A percentile compares a stretch with the other conserved stretches of the same genome.
Conservation (phyloP, 768 basidiomycete species). For the Scleroderma bovista region DNA sequence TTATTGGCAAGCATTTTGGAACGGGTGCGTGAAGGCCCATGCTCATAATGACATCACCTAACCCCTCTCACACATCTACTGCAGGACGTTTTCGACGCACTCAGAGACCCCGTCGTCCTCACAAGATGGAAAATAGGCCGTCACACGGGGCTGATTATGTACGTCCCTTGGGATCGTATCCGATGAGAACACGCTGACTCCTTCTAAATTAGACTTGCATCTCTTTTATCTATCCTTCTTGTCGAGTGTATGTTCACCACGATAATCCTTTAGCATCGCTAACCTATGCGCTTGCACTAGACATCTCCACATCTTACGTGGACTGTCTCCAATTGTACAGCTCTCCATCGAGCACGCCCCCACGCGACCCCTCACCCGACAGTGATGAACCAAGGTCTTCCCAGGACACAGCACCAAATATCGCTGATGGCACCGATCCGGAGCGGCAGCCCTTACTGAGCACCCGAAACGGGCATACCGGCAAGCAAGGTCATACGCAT, state of each 20-base stretch:
- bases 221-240: constrained; percentile 67
- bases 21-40: constrained; percentile 41
- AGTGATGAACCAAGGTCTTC: background rate
- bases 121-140: constrained; percentile 45
- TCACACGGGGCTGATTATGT: constrained; percentile 73
- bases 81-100: constrained; percentile 65
- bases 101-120: constrained; percentile 44
- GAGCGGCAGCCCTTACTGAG: too few relatives aligned
- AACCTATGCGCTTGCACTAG: constrained; percentile 30
- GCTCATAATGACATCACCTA: background rate
- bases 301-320: constrained; percentile 70
- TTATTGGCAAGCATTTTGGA: constrained; percentile 85
- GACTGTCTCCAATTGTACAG: constrained; percentile 61
- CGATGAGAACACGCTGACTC: background rate
- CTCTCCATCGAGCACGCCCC: constrained; percentile 43
- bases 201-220: constrained; percentile 41
- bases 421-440: too few relatives aligned
- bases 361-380: constrained; percentile 20
- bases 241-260: constrained; percentile 63
- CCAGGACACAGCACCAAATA: background rate
- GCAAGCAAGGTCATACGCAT: too few relatives aligned
- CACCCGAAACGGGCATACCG: too few relatives aligned
- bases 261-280: background rate
- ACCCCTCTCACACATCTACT: constrained; percentile 47
- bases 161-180: constrained; percentile 21